Conservation (phyloP, 495 filamentous ascomycete genomes). For the Hyaloscypha bicolor region DNA sequence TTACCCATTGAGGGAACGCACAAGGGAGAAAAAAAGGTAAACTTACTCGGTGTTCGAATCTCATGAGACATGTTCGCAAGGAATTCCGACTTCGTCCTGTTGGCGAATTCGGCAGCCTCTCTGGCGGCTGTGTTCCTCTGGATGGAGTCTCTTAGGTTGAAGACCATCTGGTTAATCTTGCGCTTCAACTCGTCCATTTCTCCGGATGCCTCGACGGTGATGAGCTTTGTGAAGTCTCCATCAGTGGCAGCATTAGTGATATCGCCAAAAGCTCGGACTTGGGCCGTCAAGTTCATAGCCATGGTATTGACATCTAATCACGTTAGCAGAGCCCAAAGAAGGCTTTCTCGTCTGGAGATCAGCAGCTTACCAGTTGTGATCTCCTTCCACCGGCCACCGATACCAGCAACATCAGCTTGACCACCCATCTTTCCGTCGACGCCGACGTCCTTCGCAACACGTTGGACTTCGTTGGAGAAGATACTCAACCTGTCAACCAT, state of each 20-base stretch:
- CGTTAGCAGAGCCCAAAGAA: slow-evolving; percentile 3
- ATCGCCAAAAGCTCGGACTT: slow-evolving; percentile 96
- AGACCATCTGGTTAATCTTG: slow-evolving; percentile 99
- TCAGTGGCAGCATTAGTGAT: slow-evolving; percentile 97
- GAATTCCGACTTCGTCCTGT: slow-evolving; percentile 98
- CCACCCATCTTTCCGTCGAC: slow-evolving; percentile 99
- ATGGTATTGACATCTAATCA: slow-evolving; percentile 86
- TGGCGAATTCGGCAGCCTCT: slow-evolving; percentile 94
- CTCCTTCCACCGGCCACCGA: slow-evolving; percentile 96
- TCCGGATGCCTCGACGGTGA: slow-evolving; percentile 97
- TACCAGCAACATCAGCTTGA: slow-evolving; percentile 91
- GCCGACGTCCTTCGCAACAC: slow-evolving; percentile 94
- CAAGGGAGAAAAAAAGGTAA: slow-evolving; percentile 9
- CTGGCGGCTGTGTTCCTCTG: slow-evolving; percentile 96
- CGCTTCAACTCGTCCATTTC: slow-evolving; percentile 99
- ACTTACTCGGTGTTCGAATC: slow-evolving; percentile 89
- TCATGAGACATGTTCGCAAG: slow-evolving; percentile 99
- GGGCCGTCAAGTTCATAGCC: slow-evolving; percentile 96
- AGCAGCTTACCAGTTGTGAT: slow-evolving; percentile 72
- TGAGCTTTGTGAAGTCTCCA: slow-evolving; percentile 94
- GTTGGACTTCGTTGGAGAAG: slow-evolving; percentile 95
- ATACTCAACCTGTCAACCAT: slow-evolving; percentile 97
- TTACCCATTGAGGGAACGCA: slow-evolving; percentile 1
- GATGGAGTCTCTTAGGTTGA: slow-evolving; percentile 92
- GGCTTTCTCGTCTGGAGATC: neutral